These are phyloP conservation scores for Solanum medicagineum DNA, from an alignment of 257 asterid genomes.

Conservation along the genomic window DNA sequence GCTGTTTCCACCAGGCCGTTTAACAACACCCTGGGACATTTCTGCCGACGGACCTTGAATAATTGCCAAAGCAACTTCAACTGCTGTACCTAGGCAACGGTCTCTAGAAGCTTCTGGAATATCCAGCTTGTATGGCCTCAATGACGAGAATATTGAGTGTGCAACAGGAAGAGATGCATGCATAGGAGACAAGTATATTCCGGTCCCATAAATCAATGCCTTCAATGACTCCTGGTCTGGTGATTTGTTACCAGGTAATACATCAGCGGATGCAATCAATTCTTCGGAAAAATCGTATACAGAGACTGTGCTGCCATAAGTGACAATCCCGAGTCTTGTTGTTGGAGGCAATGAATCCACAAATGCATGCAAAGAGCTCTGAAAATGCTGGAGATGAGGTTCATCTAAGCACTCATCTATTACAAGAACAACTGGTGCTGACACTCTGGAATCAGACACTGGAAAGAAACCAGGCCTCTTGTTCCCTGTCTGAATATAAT, in stretches of 20 bases:
- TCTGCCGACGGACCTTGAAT: constrained; percentile 89
- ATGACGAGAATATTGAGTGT: constrained; percentile 72
- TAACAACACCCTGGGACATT: constrained; percentile 74
- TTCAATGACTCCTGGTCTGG: constrained; percentile 72
- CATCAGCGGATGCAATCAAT: constrained; percentile 79
- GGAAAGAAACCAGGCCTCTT: constrained; percentile 77
- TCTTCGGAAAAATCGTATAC: constrained; percentile 93
- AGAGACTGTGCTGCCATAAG: constrained; percentile 77
- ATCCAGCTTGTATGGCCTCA: constrained; percentile 57
- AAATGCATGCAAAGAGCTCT: constrained; percentile 94
- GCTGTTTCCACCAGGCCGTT: constrained; percentile 84
- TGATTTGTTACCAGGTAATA: constrained; percentile 63
- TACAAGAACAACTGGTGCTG: constrained; percentile 76
- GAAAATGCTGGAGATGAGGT: constrained; percentile 81
- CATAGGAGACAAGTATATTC: constrained; percentile 71
- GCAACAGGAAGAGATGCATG: constrained; percentile 89
- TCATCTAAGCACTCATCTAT: constrained; percentile 94
- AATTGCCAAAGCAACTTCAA: constrained; percentile 80
- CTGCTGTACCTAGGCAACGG: constrained; percentile 90
- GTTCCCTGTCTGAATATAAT: constrained; percentile 64
- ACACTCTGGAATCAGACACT: constrained; percentile 64
- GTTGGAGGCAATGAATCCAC: constrained; percentile 81
- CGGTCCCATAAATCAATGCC: constrained; percentile 80
- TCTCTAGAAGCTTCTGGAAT: constrained; percentile 80
- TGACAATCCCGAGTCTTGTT: constrained; percentile 74